Base-by-base conservation (phyloP, 495 filamentous ascomycete genomes). In the Hypoxylon perforatum region DNA sequence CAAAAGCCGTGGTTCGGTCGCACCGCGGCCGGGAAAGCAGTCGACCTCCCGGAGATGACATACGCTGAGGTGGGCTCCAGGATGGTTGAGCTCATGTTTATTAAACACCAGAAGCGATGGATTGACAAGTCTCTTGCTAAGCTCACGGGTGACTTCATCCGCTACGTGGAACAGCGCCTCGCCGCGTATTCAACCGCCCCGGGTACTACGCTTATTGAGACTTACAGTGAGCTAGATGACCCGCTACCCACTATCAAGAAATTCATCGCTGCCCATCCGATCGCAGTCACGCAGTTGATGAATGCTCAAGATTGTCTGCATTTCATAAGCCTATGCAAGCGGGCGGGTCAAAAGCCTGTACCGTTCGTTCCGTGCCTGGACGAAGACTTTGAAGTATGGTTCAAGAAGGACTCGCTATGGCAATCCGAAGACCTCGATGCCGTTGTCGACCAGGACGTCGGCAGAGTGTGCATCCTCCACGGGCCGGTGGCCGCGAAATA, bases 351-450 rank as follows among this genome's bases (percentile, higher is more conserved):
- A 81, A 96, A 96, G 79, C 92, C 92, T 8, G 90, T 92, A 8
- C 91, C 92, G 7, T 96, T 96, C 69, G 88, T 96, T 48, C 92
- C 92, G 19, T 82, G 86, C 4, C 80, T 96, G 33, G 92, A 96
- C 75, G 92, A 93, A 48, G 91, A 90, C 57, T 94, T 96, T 55
- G 91, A 94, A 72, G 92, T 90, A 74, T 96, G 89, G 82, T 95
- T 96, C 83, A 96, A 96, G 84, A 96, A 95, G 75, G 92, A 96
- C 77, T 94, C 91, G 15, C 81, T 96, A 28, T 96, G 92, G 92
- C 92, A 95, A 76, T 93, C 91, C 11, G 92, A 96, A 75, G 91
- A 95, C 70, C 81, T 96, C 12, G 91, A 92, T 66, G 91, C 92
- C 22, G 92, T 95, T 57, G 87, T 94, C 42, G 90, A 83, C 54